A percentile compares a stretch with the other conserved stretches of the same genome.
Conservation (phyloP, 345 rosid species). For the Euclidium syriacum region DNA sequence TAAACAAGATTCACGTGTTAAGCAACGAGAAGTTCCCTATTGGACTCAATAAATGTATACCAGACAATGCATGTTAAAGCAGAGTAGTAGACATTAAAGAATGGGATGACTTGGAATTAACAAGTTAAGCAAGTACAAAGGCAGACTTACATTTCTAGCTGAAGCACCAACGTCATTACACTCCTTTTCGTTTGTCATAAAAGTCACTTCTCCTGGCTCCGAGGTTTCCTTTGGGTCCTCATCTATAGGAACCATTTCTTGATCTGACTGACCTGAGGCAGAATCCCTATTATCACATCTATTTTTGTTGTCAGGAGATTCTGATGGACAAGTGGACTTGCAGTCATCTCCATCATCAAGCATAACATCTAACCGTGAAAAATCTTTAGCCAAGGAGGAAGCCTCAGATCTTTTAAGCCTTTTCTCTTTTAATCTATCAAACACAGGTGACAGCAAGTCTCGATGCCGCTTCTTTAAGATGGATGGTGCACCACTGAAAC, state of each 20-base stretch:
- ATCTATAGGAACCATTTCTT: conserved; percentile 15
- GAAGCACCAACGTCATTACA: conserved; percentile 25
- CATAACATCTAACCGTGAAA: conserved; percentile 63
- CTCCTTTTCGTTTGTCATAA: conserved; percentile 14
- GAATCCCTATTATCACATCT: conserved; percentile 38
- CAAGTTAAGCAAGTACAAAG: not conserved
- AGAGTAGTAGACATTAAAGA: not conserved
- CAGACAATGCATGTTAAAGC: conserved; percentile 5
- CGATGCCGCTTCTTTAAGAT: conserved; percentile 81
- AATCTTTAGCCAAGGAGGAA: conserved; percentile 63
- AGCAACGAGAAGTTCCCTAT: not conserved
- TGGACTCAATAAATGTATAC: not conserved
- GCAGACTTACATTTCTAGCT: conserved; percentile 39
- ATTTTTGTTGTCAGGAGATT: conserved; percentile 29
- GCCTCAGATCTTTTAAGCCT: conserved; percentile 54
- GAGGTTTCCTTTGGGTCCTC: conserved; percentile 30
- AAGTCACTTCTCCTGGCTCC: conserved; percentile 42
- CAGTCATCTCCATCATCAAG: conserved; percentile 43
- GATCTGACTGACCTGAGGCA: conserved; percentile 23
- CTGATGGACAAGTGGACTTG: conserved; percentile 34
- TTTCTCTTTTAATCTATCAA: conserved; percentile 74
- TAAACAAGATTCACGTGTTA: conserved; percentile 2
- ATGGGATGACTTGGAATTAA: not conserved
- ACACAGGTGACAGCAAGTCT: conserved; percentile 84
- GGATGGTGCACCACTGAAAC: conserved; percentile 72